Percentiles rank a stretch among this genome's conserved stretches.
phyloP scores from a whole-genome alignment of 1,284 basidiomycete species.

The Exsudoporus floridanus region DNA sequence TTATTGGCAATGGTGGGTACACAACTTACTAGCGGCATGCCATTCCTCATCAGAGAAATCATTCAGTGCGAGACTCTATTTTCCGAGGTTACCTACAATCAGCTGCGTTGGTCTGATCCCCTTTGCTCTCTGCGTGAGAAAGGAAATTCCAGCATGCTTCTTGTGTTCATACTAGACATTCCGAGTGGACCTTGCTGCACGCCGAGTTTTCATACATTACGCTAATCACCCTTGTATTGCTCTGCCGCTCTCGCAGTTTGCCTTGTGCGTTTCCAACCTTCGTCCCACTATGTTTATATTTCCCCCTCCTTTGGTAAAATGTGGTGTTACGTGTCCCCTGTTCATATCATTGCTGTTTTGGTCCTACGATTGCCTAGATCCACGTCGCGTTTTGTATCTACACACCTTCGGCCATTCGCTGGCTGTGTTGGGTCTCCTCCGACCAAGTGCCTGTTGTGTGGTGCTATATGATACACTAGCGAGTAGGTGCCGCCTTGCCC shows the following conservation, averaged over 20 bases:
- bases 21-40: not conserved
- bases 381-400: not conserved
- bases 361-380: constrained; percentile 11
- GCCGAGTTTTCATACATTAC: constrained; percentile 10
- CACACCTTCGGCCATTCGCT: not conserved
- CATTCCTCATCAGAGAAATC: constrained; percentile 15
- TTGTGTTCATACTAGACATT: constrained; percentile 10
- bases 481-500: not conserved
- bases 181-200: not conserved
- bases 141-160: not conserved
- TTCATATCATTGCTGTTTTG: constrained; percentile 20
- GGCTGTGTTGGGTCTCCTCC: constrained; percentile 28
- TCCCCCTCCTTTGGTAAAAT: not conserved
- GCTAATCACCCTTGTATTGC: constrained; percentile 3
- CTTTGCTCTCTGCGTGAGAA: not conserved
- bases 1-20: constrained; percentile 71
- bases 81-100: constrained; percentile 72
- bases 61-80: constrained; percentile 65
- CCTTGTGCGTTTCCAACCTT: not conserved
- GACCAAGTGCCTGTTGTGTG: constrained; percentile 14
- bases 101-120: constrained; percentile 56
- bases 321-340: not conserved
- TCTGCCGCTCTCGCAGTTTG: not conserved
- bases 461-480: constrained; percentile 9
- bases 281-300: constrained; percentile 7